Conservation (phyloP, 2,329 filamentous ascomycete genomes). For the Microascus cirrosus region DNA sequence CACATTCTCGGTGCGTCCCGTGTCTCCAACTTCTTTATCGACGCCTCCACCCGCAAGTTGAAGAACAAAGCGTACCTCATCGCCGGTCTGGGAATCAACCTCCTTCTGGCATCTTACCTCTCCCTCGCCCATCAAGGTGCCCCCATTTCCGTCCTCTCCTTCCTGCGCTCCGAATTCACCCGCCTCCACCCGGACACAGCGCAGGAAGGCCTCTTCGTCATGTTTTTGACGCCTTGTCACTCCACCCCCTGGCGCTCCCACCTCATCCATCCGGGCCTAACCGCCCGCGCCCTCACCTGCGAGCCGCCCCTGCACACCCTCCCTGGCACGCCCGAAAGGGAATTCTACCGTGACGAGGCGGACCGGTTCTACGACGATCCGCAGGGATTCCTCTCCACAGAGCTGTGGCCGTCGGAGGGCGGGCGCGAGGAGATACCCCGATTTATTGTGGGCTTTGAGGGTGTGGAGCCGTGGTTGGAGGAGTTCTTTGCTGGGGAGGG, state of each 20-base stretch:
- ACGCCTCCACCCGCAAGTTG: conserved; percentile 20
- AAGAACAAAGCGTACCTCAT: conserved; percentile 47
- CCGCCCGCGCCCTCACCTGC: conserved; percentile 78
- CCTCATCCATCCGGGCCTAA: conserved; percentile 61
- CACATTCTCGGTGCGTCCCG: conserved; percentile 67
- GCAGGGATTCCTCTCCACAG: conserved; percentile 38
- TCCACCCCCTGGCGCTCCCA: conserved; percentile 91
- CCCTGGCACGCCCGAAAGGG: conserved; percentile 49
- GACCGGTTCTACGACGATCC: conserved; percentile 75
- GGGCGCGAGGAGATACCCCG: conserved; percentile 29
- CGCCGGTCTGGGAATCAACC: conserved; percentile 51
- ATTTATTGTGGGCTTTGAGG: conserved; percentile 51
- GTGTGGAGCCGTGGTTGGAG: conserved; percentile 35
- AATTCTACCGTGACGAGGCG: conserved; percentile 73
- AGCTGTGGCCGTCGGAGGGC: conserved; percentile 29
- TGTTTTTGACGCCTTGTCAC: conserved; percentile 93
- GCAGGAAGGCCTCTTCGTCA: conserved; percentile 46
- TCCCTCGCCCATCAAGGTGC: conserved; percentile 72
- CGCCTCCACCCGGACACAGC: conserved; percentile 30
- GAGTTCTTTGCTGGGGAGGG: conserved; percentile 31
- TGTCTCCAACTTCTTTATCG: conserved; percentile 53
- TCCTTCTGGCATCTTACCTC: conserved; percentile 62
- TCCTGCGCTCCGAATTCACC: conserved; percentile 66
- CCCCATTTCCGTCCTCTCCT: conserved; percentile 60
- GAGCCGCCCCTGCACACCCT: conserved; percentile 68